These are phyloP conservation scores for Ganoderma resinaceum DNA, from an alignment of 1,284 basidiomycete species.

Conservation along the genomic window DNA sequence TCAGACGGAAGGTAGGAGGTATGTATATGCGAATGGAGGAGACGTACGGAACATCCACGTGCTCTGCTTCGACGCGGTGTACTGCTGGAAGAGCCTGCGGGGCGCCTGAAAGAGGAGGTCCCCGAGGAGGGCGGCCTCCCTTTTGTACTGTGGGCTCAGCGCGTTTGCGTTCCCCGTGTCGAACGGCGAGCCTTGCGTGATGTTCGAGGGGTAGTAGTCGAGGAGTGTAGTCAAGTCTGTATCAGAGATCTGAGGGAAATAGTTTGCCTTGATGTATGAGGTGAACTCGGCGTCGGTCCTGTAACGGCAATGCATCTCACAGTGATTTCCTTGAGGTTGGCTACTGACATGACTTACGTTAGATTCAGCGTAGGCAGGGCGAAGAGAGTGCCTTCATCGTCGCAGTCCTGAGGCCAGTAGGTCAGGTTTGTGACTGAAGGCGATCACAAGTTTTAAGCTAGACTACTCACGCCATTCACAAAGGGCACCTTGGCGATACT, in stretches of 20 bases:
- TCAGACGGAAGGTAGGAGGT: neutral
- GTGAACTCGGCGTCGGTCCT: constrained; percentile 18
- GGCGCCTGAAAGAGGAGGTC: constrained; percentile 38
- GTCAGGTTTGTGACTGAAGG: neutral
- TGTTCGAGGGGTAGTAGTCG: constrained; percentile 49
- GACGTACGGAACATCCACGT: constrained; percentile 36
- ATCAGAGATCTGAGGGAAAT: constrained; percentile 40
- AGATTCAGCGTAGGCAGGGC: constrained; percentile 23
- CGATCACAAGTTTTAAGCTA: neutral
- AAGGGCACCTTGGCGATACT: constrained; percentile 38
- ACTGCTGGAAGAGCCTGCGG: neutral
- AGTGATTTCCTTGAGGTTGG: neutral
- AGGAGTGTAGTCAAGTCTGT: constrained; percentile 42
- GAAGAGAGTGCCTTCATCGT: constrained; percentile 44
- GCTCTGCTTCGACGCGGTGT: constrained; percentile 24
- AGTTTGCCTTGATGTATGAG: constrained; percentile 31
- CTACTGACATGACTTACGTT: constrained; percentile 18
- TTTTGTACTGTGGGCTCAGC: constrained; percentile 54
- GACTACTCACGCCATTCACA: constrained; percentile 32
- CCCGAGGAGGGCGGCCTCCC: constrained; percentile 54
- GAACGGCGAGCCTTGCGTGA: constrained; percentile 57
- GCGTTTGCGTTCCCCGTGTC: constrained; percentile 50
- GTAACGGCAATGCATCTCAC: neutral
- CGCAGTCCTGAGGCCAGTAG: constrained; percentile 30
- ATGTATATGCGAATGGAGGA: constrained; percentile 48